Base-by-base conservation (phyloP, 805 yeast species). In the Kuraishia ogatae region DNA sequence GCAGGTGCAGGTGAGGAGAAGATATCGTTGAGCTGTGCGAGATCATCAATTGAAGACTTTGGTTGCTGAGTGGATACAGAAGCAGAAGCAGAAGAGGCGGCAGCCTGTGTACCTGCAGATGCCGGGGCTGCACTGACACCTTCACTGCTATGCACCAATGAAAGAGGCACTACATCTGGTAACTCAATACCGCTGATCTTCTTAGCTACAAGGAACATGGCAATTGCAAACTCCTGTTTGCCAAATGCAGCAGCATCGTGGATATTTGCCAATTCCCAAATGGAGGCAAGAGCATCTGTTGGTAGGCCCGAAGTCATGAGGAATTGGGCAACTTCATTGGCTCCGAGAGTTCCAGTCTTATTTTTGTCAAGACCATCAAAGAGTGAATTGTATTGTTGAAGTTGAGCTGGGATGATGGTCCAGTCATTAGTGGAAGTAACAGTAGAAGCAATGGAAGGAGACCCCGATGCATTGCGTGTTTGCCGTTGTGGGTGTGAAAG, bases 211-310 rank as follows among this genome's bases (percentile, higher is more conserved):
- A 94, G 79, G 66, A 85, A 93, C 89, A 94, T 86, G 19, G 98
- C 97, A 65, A 94, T 85, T 2, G 96, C 84, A 68, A 94, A 94
- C 68, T 94, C 99, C 60, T 82, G 76, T 63, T 80, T 82, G 52
- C 89, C 78, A 65, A 94, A 90, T 48, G 79, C 79, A 24, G 97
- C 97, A 50, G 88, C 82, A 68, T 90, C 90, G 61, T 89, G 87
- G 58, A 90, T 79, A 67, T 94, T 97, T 10, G 98, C 83, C 61
- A 94, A 76, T 70, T 94, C 99, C 99, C 99, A 94, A 49, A 93
- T 84, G 23, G 82, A 73, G 1, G 98, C 99, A 59, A 94, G 78
- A 21, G 82, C 84, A 53, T 89, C 92, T 64, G 92, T 97, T 53
- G 84, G 79, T 57, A 94, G 79, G 58, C 89, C 87, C 2, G 98